Percentiles rank a stretch among this genome's conserved stretches.
These are phyloP conservation scores for Phytophthora cryptogea DNA, from an alignment of 352 stramenopile genomes.

Conservation along the genomic window DNA sequence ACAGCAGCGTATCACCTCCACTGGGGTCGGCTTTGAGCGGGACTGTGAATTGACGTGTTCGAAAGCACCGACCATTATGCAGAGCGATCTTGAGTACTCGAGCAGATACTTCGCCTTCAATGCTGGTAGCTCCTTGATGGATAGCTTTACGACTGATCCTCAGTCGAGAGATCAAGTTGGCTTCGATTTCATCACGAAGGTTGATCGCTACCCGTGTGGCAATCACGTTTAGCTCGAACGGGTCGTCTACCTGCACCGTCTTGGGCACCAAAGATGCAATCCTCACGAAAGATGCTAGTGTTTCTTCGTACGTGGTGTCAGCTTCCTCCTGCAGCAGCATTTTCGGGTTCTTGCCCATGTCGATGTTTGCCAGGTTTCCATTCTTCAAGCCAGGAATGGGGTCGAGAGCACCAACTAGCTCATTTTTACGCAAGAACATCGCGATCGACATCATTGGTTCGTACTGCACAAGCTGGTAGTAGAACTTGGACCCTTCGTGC, in stretches of 20 bases:
- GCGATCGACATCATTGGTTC: constrained; percentile 56
- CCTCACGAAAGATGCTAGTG: constrained; percentile 58
- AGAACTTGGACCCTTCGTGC: constrained; percentile 63
- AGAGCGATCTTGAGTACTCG: constrained; percentile 85
- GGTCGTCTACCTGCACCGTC: constrained; percentile 55
- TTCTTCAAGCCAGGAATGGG: constrained; percentile 75
- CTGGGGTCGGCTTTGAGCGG: constrained; percentile 68
- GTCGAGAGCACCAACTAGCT: constrained; percentile 84
- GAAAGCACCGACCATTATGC: constrained; percentile 89
- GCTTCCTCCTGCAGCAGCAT: constrained; percentile 52
- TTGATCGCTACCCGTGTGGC: constrained; percentile 65
- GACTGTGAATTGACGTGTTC: constrained; percentile 64
- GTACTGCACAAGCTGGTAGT: constrained; percentile 71
- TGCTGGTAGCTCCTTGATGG: constrained; percentile 47
- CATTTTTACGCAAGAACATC: constrained; percentile 84
- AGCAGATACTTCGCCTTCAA: constrained; percentile 72
- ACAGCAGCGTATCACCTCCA: constrained; percentile 71
- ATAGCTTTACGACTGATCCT: constrained; percentile 65
- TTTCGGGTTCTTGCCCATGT: constrained; percentile 70
- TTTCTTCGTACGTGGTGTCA: constrained; percentile 51
- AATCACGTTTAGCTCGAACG: constrained; percentile 62
- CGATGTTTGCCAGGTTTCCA: constrained; percentile 70
- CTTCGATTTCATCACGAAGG: constrained; percentile 71
- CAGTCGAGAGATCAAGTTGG: constrained; percentile 62
- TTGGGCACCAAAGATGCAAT: constrained; percentile 69